phyloP scores from a whole-genome alignment of 2,329 filamentous ascomycete species.

The Epichloe amarillans region DNA sequence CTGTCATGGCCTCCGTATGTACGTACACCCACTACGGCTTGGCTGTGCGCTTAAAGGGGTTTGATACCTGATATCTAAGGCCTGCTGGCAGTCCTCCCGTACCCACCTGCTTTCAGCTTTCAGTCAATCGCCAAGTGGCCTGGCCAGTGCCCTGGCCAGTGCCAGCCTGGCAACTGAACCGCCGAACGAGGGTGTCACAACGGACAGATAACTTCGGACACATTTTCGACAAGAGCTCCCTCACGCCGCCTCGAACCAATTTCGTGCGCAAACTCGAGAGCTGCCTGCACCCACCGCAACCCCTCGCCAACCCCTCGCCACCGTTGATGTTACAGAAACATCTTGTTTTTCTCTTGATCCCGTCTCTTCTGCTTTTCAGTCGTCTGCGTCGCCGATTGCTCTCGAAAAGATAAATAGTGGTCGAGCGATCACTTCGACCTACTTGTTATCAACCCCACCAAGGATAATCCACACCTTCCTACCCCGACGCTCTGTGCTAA shows the following conservation, averaged over 20 bases:
- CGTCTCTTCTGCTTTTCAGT: not conserved
- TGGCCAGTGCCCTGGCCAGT: not conserved
- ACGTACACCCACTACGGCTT: too few relatives aligned
- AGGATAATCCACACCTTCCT: not conserved
- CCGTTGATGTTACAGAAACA: not conserved
- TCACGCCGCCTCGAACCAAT: not conserved
- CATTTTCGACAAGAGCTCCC: conserved; percentile 6
- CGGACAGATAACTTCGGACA: conserved; percentile 3
- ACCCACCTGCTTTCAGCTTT: not conserved
- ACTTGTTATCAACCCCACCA: conserved; percentile 3
- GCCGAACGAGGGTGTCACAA: conserved; percentile 1
- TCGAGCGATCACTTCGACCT: not conserved
- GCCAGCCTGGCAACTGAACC: conserved; percentile 7
- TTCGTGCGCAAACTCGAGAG: conserved; percentile 1
- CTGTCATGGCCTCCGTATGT: too few relatives aligned
- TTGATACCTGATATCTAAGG: conserved; percentile 10
- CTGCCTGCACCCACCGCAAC: not conserved
- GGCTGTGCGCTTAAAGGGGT: not conserved
- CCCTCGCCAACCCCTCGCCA: not conserved
- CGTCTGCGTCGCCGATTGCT: not conserved
- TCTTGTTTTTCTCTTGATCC: not conserved
- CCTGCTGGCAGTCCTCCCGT: not conserved
- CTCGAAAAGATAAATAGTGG: conserved; percentile 3
- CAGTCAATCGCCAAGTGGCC: not conserved
- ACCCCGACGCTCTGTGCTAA: not conserved